These are phyloP conservation scores for Rhodocollybia butyracea DNA, from an alignment of 768 basidiomycete species.

Conservation along the genomic window DNA sequence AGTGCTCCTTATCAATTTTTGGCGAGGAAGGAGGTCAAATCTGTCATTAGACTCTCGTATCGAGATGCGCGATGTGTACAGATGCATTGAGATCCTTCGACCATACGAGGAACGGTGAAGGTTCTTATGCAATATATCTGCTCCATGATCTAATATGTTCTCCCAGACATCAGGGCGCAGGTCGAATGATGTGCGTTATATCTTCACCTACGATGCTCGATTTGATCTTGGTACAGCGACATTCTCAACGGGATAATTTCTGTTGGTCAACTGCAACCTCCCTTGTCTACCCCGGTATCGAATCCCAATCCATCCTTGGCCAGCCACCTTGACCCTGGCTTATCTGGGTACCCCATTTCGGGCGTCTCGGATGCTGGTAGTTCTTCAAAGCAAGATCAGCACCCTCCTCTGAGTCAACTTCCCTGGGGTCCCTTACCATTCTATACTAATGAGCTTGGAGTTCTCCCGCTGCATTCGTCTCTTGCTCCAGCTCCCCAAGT, in stretches of 20 bases:
- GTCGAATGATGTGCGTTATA: conserved; percentile 41
- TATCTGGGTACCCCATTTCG: neutral
- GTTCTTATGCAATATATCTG: neutral
- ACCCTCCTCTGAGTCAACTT: neutral
- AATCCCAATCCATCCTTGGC: neutral
- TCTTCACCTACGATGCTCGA: neutral
- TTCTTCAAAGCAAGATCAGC: neutral
- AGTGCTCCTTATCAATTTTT: conserved; percentile 46
- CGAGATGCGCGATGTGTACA: conserved; percentile 51
- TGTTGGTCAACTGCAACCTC: neutral
- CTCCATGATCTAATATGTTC: neutral
- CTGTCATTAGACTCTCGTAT: conserved; percentile 34
- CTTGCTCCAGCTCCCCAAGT: neutral
- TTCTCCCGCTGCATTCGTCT: neutral
- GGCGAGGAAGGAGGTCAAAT: conserved; percentile 41
- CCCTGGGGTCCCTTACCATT: neutral
- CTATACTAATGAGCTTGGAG: neutral
- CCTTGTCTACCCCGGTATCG: neutral
- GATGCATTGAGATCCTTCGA: conserved; percentile 24
- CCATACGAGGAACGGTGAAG: neutral
- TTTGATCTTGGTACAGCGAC: neutral
- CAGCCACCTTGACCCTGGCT: too few species aligned
- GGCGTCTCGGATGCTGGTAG: neutral
- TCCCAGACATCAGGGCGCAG: conserved; percentile 44
- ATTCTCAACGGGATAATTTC: conserved; percentile 1